Evolutionary conservation across 2,329 filamentous ascomycete species (phyloP).

Genomic region (Cytospora mali): DNA sequence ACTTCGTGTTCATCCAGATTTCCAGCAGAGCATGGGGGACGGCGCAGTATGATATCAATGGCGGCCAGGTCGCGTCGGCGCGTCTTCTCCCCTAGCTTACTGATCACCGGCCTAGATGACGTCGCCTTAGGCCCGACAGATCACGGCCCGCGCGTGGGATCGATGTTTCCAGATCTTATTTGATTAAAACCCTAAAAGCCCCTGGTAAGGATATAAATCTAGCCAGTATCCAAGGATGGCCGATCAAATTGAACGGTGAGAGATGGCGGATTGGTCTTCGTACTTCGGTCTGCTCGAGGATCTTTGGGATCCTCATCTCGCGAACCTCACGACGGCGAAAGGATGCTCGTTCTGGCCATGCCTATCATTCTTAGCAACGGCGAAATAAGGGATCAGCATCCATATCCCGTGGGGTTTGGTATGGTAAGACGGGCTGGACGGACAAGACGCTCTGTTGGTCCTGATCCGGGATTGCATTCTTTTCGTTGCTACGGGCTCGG

Average conservation of each 20-base stretch:
- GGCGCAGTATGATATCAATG: slow-evolving; percentile 14
- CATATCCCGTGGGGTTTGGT: not conserved
- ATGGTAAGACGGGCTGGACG: no score
- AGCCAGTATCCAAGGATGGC: not conserved
- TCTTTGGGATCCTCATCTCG: not conserved
- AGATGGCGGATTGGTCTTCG: not conserved
- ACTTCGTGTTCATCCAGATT: slow-evolving; percentile 14
- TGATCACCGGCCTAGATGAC: slow-evolving; percentile 27
- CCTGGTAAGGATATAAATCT: slow-evolving; percentile 8
- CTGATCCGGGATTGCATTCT: not conserved
- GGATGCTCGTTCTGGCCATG: not conserved
- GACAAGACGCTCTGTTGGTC: not conserved
- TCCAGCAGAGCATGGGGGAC: slow-evolving; percentile 8
- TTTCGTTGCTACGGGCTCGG: not conserved
- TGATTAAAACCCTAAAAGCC: slow-evolving; percentile 1
- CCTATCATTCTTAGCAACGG: not conserved
- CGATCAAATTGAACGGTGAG: not conserved
- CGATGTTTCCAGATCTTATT: slow-evolving; percentile 15
- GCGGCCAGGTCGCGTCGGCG: slow-evolving; percentile 24
- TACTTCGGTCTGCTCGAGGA: not conserved
- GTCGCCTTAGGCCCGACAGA: slow-evolving; percentile 21
- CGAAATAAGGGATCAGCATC: not conserved
- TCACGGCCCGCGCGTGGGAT: slow-evolving; percentile 22
- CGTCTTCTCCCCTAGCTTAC: slow-evolving; percentile 13
- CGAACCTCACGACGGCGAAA: not conserved